Evolutionary conservation across 495 filamentous ascomycete genomes (phyloP), one percentile per base, ranked within the genome.

Genomic region (Trichocladium uniseriatum): DNA sequence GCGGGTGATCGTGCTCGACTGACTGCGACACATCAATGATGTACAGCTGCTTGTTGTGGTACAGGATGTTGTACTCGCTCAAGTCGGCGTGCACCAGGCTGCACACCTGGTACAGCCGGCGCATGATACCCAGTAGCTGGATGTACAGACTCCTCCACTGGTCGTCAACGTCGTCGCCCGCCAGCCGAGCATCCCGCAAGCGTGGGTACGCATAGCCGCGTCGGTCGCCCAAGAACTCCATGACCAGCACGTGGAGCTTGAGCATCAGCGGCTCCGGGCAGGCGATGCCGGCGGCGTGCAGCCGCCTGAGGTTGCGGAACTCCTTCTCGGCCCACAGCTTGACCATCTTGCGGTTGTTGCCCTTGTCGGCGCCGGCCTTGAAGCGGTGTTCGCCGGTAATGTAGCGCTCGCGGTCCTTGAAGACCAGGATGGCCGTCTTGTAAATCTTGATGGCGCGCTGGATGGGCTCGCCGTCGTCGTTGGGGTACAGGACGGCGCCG

Each of bases 321-420:
- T 98, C 92, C 69, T 98, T 98, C 69, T 96, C 90, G 4, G 94
- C 92, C 92, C 92, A 98, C 37, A 95, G 68, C 65, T 95, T 92
- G 43, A 98, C 90, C 90, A 95, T 96, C 40, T 89, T 86, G 4
- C 89, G 79, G 66, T 87, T 92, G 67, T 85, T 91, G 49, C 80
- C 83, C 73, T 96, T 96, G 68, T 87, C 90, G 66, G 89, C 89
- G 31, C 89, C 91, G 38, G 76, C 70, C 49, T 72, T 71, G 60
- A 75, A 74, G 27, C 94, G 75, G 66, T 88, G 87, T 64, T 97
- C 92, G 46, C 94, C 92, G 1, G 82, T 84, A 29, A 97, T 87
- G 62, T 98, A 98, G 53, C 86, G 85, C 59, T 95, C 88, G 36
- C 92, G 79, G 67, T 97, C 91, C 69, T 98, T 97, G 79, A 98